Evolutionary conservation across 257 asterid species (phyloP).

Genomic region (Ajuga chamaepitys): DNA sequence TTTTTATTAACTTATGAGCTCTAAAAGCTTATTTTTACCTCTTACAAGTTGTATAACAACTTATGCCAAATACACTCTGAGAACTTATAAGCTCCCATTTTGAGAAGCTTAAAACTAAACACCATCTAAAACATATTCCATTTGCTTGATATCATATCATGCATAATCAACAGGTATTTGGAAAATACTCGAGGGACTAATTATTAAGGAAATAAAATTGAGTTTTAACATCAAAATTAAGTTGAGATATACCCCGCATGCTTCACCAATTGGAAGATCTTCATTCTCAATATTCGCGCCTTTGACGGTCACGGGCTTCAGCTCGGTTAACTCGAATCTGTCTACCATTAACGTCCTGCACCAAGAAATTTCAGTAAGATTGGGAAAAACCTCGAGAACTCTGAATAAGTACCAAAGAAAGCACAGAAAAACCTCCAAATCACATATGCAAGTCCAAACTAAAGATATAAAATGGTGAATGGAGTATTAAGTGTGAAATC

Average conservation of each 20-base stretch:
- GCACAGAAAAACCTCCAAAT: no score
- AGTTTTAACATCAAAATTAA: not conserved
- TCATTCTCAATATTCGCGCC: constrained; percentile 36
- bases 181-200: not conserved
- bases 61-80: no score
- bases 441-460: no score
- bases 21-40: no score
- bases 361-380: constrained; percentile 6
- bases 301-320: constrained; percentile 52
- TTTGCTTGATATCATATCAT: no score
- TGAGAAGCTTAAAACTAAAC: no score
- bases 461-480: no score
- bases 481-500: no score
- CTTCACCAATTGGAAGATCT: constrained; percentile 12
- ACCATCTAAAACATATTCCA: no score
- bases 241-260: constrained; percentile 10
- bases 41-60: no score
- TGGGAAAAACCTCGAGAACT: not conserved
- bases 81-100: no score
- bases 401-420: not conserved
- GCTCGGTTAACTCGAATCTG: constrained; percentile 69
- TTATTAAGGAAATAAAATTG: not conserved
- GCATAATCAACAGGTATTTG: not conserved
- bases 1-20: no score
- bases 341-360: constrained; percentile 73